Evolutionary conservation across 768 basidiomycete genomes (phyloP), one percentile per base, ranked within the genome.

Genomic region (Guyanaporus albipodus): DNA sequence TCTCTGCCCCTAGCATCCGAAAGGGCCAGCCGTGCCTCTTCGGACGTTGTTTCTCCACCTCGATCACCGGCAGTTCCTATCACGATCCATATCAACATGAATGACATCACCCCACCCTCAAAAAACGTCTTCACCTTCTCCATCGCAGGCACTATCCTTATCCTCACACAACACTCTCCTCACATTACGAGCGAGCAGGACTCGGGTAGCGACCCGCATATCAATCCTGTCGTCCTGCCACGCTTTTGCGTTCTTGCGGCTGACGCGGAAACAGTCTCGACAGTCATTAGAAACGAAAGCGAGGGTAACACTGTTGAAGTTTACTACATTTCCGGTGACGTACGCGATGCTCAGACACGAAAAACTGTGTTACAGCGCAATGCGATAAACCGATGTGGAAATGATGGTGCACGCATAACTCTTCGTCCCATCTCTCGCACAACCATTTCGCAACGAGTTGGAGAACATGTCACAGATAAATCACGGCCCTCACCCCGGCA

Each of bases 71-170:
- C 74, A 17, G 67, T 73, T 12, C 82, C 85, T 3, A 73, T 91
- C 36, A 87, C 85, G 0, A 66, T 90, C 8, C 87, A 89, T 60
- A 54, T 91, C 49, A 88, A 90, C 58, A 87, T 90, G 73, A 86
- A 87, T 54, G 85, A 90, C 33, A 70, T 90, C 7, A 71, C 80
- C 21, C 77, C 80, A 3, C 79, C 86, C 8, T 67, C 74, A 23
- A 85, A 82, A 64, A 82, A 80, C 48, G 55, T 70, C 14, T 83
- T 91, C 56, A 75, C 74, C 6, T 87, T 90, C 63, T 75, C 70
- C 10, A 76, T 90, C 37, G 72, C 74, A 10, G 87, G 87, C 6
- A 80, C 75, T 7, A 70, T 90, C 35, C 69, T 89, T 4, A 65
- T 91, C 26, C 74, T 73, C 6, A 70, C 83, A 36, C 73, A 72